These are phyloP conservation scores for Fragilaria radians DNA, from an alignment of 108 stramenopile genomes.

Conservation along the genomic window DNA sequence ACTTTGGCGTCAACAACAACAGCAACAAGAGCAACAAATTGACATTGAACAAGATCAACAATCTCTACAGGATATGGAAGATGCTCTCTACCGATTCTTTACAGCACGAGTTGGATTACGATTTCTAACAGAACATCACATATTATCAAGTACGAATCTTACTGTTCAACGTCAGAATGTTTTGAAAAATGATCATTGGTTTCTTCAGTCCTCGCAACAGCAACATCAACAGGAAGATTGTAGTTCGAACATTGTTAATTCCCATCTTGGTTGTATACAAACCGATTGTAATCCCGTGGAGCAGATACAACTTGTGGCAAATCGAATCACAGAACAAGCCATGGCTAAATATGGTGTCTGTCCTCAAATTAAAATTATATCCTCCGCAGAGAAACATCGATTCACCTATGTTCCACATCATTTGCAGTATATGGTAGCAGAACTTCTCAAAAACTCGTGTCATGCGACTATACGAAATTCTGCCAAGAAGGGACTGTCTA, in stretches of 20 bases:
- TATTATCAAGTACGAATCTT: constrained; percentile 35
- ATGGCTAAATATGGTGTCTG: constrained; percentile 59
- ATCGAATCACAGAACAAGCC: constrained; percentile 46
- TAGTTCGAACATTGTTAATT: constrained; percentile 16
- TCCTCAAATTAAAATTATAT: constrained; percentile 75
- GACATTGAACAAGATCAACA: background rate
- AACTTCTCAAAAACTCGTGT: constrained; percentile 96
- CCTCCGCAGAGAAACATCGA: constrained; percentile 1
- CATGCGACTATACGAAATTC: constrained; percentile 62
- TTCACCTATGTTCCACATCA: constrained; percentile 94
- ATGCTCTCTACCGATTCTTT: constrained; percentile 85
- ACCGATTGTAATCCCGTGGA: constrained; percentile 63
- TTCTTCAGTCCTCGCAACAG: no score
- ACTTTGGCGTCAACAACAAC: constrained; percentile 25
- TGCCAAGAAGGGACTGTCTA: constrained; percentile 15
- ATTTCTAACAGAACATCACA: constrained; percentile 88
- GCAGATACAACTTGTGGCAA: constrained; percentile 52
- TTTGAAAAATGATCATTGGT: constrained; percentile 16
- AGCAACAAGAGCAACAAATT: constrained; percentile 1
- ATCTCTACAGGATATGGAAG: constrained; percentile 75
- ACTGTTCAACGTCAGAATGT: background rate
- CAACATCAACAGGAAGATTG: no score
- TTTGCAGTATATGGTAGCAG: constrained; percentile 92
- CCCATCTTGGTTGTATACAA: constrained; percentile 76
- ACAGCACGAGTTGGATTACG: constrained; percentile 86